Evolutionary conservation across 768 basidiomycete genomes (phyloP), one percentile per base, ranked within the genome.

Genomic region (Auriscalpium vulgare): DNA sequence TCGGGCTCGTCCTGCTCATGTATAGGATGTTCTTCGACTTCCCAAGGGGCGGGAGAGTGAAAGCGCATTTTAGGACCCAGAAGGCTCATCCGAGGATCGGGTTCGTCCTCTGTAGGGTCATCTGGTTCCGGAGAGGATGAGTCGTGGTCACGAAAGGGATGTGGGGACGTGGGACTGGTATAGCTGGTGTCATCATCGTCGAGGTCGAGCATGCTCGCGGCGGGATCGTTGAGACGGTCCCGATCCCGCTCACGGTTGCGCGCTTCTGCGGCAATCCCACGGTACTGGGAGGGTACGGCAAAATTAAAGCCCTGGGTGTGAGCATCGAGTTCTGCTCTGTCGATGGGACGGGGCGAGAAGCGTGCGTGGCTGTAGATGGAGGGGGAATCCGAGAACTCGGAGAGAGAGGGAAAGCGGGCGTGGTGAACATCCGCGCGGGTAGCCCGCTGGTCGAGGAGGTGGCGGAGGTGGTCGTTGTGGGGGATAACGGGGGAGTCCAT

Each of bases 51-150:
- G 23, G 79, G 84, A 59, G 86, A 87, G 68, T 89, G 87, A 65
- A 89, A 82, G 51, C 84, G 82, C 78, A 91, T 87, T 69, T 82
- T 89, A 35, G 89, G 89, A n/a, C 90, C 90, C 37, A 86, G 80
- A 49, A 84, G 71, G 63, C 86, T 89, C 69, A 90, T 80, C 53
- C 84, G 77, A 56, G 76, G 68, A 2, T 75, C 69, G 38, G 73
- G 63, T 9, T 75, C 75, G 38, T 78, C 73, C 51, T 78, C 75
- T 47, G 73, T 74, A 44, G 73, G 73, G 48, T 72, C 70, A 1
- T 56, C 23, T 21, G 66, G 66, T 8, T 57, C 55, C 19, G 51
- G 44, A 11, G 65, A 55, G 13, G 58, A 56, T n/a, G 60, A 57
- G 37, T 65, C 60, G 40, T 62, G 63, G 21, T 65, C 62, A 37